Base-by-base conservation (phyloP, 31 red algal genomes). In the Odonthalia washingtoniensis region DNA sequence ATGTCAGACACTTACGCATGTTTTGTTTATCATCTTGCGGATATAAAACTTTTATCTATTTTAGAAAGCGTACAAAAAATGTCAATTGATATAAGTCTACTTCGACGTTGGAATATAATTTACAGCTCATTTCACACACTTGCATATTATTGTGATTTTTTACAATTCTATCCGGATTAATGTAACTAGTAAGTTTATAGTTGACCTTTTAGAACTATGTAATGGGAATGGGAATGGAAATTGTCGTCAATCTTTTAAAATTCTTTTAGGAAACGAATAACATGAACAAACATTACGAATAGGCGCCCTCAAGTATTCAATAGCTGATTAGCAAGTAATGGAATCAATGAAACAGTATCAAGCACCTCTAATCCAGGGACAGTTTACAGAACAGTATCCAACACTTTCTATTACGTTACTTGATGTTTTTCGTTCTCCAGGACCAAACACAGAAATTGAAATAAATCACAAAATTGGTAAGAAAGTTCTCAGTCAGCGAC, bases 111-210 rank as follows among this genome's bases (percentile, higher is more conserved):
- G 41, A 30, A 57, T 73, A 37, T 32, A n/a, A 73, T 73, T 1
- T 84, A 73, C 61, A 70, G 3, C 40, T 43, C 67, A 46, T 61
- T 84, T 14, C 42, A 73, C 40, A 40, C 64, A 1, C 42, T 84
- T 14, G 81, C 81, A 3, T 72, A 72, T 60, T 16, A 37, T 1
- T 73, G 36, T 27, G 81, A 84, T 63, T 6, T 69, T 69, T 37
- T 83, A 70, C 34, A 66, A 67, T 43, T 53, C 60, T 26, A 44
- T 69, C 2, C 27, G 80, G 44, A 44, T 28, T 40, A 27, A 46
- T 40, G 5, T 66, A 6, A 30, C 57, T 30, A 6, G 27, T 44
- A 37, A 83, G 30, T 69, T 46, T 83, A 63, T 53, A 28, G 37
- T 24, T 6, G 21, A 49, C 39, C 5, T 69, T 38, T 5, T 69